Conservation (phyloP, 75 land plant species). For the Picea glauca region DNA sequence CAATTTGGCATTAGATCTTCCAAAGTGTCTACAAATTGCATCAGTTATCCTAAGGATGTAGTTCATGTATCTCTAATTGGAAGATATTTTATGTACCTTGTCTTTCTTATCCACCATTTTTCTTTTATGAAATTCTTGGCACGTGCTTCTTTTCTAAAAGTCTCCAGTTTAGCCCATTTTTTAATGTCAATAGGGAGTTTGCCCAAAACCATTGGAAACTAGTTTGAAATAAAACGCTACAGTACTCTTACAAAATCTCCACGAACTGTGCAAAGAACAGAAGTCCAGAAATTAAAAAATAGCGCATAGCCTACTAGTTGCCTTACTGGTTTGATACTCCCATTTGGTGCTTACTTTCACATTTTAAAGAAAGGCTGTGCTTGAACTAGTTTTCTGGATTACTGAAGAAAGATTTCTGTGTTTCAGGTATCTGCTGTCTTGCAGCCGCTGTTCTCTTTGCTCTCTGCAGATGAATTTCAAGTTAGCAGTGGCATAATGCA, state of each 20-base stretch:
- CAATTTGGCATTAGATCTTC: too few relatives aligned
- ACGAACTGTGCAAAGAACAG: neutral
- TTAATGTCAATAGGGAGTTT: too few relatives aligned
- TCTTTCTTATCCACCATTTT: too few relatives aligned
- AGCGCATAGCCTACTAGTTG: neutral
- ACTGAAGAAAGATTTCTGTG: constrained; percentile 62
- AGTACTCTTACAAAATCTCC: constrained; percentile 6
- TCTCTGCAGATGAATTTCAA: constrained; percentile 43
- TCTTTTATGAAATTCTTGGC: too few relatives aligned
- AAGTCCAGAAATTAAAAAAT: neutral
- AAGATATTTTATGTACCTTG: too few relatives aligned
- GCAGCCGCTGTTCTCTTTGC: constrained; percentile 79
- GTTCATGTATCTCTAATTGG: too few relatives aligned
- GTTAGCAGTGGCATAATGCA: neutral
- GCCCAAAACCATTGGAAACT: too few relatives aligned
- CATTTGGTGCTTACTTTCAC: constrained; percentile 19
- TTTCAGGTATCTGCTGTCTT: constrained; percentile 63
- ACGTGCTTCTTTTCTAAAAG: too few relatives aligned
- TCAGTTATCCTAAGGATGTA: too few relatives aligned
- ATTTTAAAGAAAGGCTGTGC: constrained; percentile 81
- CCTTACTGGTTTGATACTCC: neutral
- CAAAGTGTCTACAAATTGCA: too few relatives aligned
- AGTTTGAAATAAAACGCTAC: neutral
- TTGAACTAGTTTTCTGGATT: constrained; percentile 78
- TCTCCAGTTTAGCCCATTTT: too few relatives aligned